Evolutionary conservation across 2,329 filamentous ascomycete species (phyloP), one percentile per base, ranked within the genome.

Genomic region (Trichoderma arundinaceum): DNA sequence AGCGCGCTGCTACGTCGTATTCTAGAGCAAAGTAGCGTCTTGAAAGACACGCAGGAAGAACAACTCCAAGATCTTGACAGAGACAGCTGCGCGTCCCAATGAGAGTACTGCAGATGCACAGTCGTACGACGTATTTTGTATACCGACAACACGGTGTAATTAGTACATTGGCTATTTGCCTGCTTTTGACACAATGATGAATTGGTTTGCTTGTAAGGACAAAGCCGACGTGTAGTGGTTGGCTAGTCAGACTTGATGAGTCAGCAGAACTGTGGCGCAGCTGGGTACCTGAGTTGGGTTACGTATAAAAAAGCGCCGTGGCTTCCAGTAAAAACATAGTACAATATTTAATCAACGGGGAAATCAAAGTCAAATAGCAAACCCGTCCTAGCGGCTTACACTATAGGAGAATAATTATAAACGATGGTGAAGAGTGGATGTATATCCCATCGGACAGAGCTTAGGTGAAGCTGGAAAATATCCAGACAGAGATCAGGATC

Each of bases 211-310:
- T n/a, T 44, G 35, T 41, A 59, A 59, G 35, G 38, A 59, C 57
- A 49, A 62, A 44, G 17, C 41, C 17, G 32, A 43, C 43, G 56
- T 65, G 51, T 61, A 57, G 39, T 44, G 63, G 38, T 61, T 57
- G 41, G 51, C 35, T 12, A 53, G 39, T n/a, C 48, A 41, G 35
- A 19, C 7, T 3, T 41, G 68, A 68, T 69, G 68, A 68, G 65
- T 69, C 65, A 69, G 71, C 41, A 77, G 59, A 61, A 9, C 22
- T 65, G 62, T 72, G 67, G 66, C 64, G 53, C 62, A 65, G 62
- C 2, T 38, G 41, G 2, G 15, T 19, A 35, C 7, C 35, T 33
- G 54, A 35, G 7, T 15, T 35, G 9, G n/a, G 15, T 59, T 22
- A 35, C 32, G 17, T 9, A 19, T 12, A 17, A 38, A 22, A 15